Percentiles rank a stretch among this genome's conserved stretches.
Conservation (phyloP, 345 rosid genomes). For the Alliaria petiolata region DNA sequence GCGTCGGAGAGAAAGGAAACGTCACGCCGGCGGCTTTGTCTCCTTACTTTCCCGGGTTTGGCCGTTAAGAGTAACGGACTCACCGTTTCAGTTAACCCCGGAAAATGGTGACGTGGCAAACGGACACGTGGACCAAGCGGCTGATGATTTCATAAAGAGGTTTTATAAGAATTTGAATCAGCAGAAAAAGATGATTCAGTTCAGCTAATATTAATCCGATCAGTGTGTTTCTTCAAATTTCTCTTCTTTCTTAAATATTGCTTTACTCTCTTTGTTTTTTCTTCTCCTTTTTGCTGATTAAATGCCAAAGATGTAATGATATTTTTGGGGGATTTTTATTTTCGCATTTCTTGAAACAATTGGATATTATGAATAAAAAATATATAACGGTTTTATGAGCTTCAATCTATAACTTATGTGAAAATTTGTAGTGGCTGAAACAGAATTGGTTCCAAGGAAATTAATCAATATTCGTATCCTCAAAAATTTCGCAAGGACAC, state of each 20-base stretch:
- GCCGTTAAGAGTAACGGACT: conserved; percentile 87
- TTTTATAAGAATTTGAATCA: conserved; percentile 66
- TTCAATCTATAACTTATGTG: background rate
- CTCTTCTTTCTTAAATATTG: background rate
- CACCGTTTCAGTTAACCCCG: conserved; percentile 72
- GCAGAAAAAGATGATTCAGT: conserved; percentile 41
- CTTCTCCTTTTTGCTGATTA: background rate
- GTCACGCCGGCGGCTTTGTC: conserved; percentile 52
- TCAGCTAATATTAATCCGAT: conserved; percentile 8
- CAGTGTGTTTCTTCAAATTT: conserved; percentile 18
- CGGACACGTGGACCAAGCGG: conserved; percentile 60
- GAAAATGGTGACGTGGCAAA: conserved; percentile 49
- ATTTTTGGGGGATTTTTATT: conserved; percentile 18
- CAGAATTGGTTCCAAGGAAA: background rate
- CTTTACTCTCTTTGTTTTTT: background rate
- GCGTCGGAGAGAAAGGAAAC: conserved; percentile 25
- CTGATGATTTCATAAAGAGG: conserved; percentile 77
- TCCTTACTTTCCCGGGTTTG: conserved; percentile 76
- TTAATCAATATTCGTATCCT: background rate
- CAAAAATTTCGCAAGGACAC: background rate
- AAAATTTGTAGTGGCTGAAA: background rate
- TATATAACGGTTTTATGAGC: background rate
- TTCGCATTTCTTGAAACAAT: conserved; percentile 8
- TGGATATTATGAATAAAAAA: conserved; percentile 16
- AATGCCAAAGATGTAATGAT: conserved; percentile 26